Evolutionary conservation across 2,329 filamentous ascomycete species (phyloP), one percentile per base, ranked within the genome.

Genomic region (Pseudogymnoascus sp.): DNA sequence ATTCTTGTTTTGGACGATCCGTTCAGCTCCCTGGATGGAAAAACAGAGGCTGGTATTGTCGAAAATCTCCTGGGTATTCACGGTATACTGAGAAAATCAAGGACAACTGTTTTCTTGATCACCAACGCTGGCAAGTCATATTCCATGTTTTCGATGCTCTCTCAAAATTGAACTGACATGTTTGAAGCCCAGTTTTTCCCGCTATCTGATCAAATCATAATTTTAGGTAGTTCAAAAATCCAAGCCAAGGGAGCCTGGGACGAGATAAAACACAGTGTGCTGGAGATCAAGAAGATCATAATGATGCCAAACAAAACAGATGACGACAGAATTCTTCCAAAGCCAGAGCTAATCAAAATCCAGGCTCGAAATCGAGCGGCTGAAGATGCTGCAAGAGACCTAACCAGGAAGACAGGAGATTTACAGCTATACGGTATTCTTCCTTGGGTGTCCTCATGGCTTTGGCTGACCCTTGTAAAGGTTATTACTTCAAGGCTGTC

Each of bases 1-100:
- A 67, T 80, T 0, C 16, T 79, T 1, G 33, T 82, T 2, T 66
- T 82, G 0, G 79, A 82, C 61, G 78, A 82, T 59, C 68, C 74
- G 0, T 74, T 81, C 36, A 77, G 77, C 57, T 75, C 74, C 0
- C 70, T 81, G 2, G 79, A 81, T 61, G 70, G 72, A 1, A 68
- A 73, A 3, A 83, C 80, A 0, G 71, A 76, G 9, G 66, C 73
- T 6, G 64, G 70, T 2, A 70, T 82, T 3, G 77, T 81, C 37
- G 66, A 74, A 8, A 71, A 72, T 3, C 68, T 82, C 0, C 67
- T 82, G 3, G 74, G 76, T 0, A 38, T 65, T 2, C 62, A 68
- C 3, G 80, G 81, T 0, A 61, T 82, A 1, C 66, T 81, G 1
- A 73, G 73, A 11, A 68, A 66, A 12, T 66, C 70, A 16, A 69